phyloP scores from a whole-genome alignment of 208 protist species.

The Endotrypanum monterogeii region DNA sequence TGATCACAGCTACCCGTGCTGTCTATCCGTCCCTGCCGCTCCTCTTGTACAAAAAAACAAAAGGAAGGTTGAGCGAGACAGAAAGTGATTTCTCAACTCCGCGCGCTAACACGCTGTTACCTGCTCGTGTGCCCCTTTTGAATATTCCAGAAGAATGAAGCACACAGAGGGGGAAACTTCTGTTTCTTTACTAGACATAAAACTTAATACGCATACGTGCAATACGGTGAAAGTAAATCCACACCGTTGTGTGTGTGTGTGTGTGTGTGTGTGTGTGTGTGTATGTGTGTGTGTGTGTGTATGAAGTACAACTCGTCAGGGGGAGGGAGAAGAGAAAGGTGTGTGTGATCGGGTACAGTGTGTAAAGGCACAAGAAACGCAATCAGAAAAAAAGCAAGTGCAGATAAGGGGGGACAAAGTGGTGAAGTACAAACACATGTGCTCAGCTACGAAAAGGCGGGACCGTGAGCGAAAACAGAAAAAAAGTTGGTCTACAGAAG shows the following conservation, averaged over 20 bases:
- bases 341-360: not conserved
- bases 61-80: not conserved
- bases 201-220: not conserved
- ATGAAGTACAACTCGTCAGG: not conserved
- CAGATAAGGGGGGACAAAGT: not conserved
- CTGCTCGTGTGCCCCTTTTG: not conserved
- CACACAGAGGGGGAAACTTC: not conserved
- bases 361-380: not conserved
- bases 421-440: not conserved
- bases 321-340: no score
- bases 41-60: not conserved
- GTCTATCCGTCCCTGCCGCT: not conserved
- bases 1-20: not conserved
- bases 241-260: not conserved
- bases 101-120: not conserved
- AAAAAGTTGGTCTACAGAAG: not conserved
- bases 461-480: not conserved
- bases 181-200: not conserved
- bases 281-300: not conserved
- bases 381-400: not conserved
- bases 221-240: no score
- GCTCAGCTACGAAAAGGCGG: not conserved
- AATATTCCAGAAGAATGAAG: not conserved
- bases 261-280: not conserved
- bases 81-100: not conserved